Conservation (phyloP, 257 asterid genomes). For the Jasminum sambac region DNA sequence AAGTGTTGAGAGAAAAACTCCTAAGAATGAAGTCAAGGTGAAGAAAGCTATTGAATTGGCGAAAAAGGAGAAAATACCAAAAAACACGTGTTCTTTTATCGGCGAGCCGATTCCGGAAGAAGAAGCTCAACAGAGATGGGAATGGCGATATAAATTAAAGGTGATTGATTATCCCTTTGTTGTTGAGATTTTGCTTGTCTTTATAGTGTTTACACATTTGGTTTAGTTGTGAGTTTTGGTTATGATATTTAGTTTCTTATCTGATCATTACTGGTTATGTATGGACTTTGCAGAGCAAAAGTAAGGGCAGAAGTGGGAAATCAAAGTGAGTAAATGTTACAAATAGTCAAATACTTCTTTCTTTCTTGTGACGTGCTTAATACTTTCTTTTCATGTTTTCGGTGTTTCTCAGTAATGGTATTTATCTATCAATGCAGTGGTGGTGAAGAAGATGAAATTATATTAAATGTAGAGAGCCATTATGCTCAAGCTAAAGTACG, state of each 20-base stretch:
- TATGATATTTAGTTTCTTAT: background rate
- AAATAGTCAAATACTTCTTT: conserved; percentile 26
- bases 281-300: conserved; percentile 54
- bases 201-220: background rate
- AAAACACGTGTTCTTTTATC: conserved; percentile 39
- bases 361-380: conserved; percentile 36
- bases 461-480: conserved; percentile 74
- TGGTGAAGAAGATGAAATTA: conserved; percentile 78
- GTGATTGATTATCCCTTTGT: conserved; percentile 38
- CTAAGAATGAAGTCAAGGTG: conserved; percentile 14
- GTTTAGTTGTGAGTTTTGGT: background rate
- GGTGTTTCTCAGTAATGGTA: conserved; percentile 26
- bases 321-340: conserved; percentile 66
- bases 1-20: background rate
- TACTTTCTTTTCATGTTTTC: conserved; percentile 21
- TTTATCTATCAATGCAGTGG: conserved; percentile 43
- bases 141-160: conserved; percentile 92
- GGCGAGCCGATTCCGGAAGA: conserved; percentile 78
- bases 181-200: background rate
- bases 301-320: conserved; percentile 54
- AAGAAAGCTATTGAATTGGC: conserved; percentile 12
- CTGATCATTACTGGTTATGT: conserved; percentile 30
- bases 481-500: conserved; percentile 74
- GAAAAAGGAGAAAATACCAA: conserved; percentile 20
- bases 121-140: conserved; percentile 68